phyloP scores from a whole-genome alignment of 2,329 filamentous ascomycete species.

The Tolypocladium cylindrosporum region DNA sequence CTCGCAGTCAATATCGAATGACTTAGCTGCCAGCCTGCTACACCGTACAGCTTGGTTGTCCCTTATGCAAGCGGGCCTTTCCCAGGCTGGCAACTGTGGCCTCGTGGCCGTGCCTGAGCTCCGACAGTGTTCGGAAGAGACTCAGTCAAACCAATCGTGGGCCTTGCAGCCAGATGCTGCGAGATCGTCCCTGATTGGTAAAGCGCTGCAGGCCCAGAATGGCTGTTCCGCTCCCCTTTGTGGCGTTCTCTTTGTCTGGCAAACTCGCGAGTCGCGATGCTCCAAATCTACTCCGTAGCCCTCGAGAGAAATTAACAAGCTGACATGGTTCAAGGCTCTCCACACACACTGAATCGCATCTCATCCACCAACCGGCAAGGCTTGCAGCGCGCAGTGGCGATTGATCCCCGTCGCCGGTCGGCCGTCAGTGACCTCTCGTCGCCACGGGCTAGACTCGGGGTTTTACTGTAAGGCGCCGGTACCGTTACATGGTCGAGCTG shows the following conservation, averaged over 20 bases:
- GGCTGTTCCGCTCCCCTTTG: background rate
- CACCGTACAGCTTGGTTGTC: background rate
- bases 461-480: background rate
- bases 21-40: background rate
- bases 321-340: background rate
- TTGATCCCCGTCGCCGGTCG: background rate
- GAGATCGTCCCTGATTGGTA: slow-evolving; percentile 1
- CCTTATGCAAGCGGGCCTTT: background rate
- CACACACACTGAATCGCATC: background rate
- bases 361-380: background rate
- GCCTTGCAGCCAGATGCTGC: background rate
- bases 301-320: background rate
- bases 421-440: background rate
- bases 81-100: background rate
- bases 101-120: too few relatives aligned
- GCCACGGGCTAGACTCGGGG: background rate
- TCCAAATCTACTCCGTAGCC: background rate
- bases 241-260: background rate
- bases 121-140: background rate
- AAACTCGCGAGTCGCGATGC: background rate
- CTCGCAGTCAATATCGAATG: background rate
- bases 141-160: background rate
- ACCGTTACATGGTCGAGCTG: background rate
- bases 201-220: background rate
- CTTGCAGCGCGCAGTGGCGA: background rate